Base-by-base conservation (phyloP, 805 yeast species). In the Kluyveromyces dobzhanskii region DNA sequence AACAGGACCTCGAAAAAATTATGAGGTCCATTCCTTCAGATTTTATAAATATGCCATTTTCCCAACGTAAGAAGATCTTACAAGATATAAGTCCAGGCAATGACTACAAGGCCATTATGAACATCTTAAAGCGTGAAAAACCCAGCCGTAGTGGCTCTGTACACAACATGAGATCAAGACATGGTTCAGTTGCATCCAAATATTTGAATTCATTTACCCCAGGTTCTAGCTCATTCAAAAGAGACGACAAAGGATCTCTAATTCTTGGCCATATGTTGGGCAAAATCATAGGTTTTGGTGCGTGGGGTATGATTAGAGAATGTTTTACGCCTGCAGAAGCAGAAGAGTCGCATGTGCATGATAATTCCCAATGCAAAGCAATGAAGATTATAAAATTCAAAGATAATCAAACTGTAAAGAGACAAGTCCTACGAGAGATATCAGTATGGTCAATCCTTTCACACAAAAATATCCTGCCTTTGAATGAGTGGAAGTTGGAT, bases 251-350 rank as follows among this genome's bases (percentile, higher is more conserved):
- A 43, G 95, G 94, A 1, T 79, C 83, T 11, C 56, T 70, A 17
- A 75, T 86, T 1, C 47, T 80, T 63, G 78, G 75, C 12, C 76
- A 76, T 47, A 69, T 61, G 24, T 55, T 87, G 23, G 95, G 94
- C 1, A 77, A 76, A 48, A 71, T 80, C 9, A 79, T 86, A 44
- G 95, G 95, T 1, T 76, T 75, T 54, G 96, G 97, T 11, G 94
- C 95, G 0, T 88, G 92, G 82, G 94, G 95, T 9, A 71, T 80
- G 21, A 80, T 87, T 9, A 65, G 94, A 42, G 90, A 83, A 54
- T 83, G 90, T 45, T 57, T 13, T 11, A 6, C 18, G 4, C 21
- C 16, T 4, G 10, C 13, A 3, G 43, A 37, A n/a, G 42, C 49
- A 11, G 54, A 53, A 17, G 48, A 44, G 5, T 27, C 30, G 6